These are phyloP conservation scores for Phytophthora melonis DNA, from an alignment of 352 stramenopile genomes.

Conservation along the genomic window DNA sequence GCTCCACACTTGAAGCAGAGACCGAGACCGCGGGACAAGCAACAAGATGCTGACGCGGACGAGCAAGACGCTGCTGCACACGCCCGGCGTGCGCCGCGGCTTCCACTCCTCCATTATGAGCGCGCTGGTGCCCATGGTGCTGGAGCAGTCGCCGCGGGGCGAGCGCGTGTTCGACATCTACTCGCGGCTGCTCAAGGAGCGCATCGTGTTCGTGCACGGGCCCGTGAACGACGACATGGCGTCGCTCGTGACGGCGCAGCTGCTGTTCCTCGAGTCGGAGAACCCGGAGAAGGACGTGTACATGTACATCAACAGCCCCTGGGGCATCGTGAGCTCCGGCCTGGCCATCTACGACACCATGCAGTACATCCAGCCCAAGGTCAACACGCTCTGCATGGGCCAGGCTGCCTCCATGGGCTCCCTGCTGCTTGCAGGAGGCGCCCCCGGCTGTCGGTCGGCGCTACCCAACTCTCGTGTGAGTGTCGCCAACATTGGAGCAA, in stretches of 20 bases:
- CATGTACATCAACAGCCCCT: conserved; percentile 99
- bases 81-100: conserved; percentile 39
- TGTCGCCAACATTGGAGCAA: not conserved
- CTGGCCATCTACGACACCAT: conserved; percentile 99
- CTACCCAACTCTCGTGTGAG: conserved; percentile 94
- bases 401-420: conserved; percentile 97
- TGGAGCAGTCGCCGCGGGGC: conserved; percentile 93
- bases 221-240: conserved; percentile 92
- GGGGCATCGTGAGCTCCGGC: conserved; percentile 96
- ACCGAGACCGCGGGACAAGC: not conserved
- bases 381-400: conserved; percentile 98
- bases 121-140: conserved; percentile 93
- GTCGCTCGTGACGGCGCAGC: conserved; percentile 83
- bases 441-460: conserved; percentile 90
- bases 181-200: conserved; percentile 97
- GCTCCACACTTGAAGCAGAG: conserved; percentile 41
- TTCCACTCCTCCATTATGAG: conserved; percentile 68
- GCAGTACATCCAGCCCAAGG: conserved; percentile 97
- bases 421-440: conserved; percentile 95
- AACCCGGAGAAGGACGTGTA: conserved; percentile 98
- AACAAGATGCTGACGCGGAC: conserved; percentile 25
- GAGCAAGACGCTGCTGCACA: conserved; percentile 23
- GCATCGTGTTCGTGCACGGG: conserved; percentile 97
- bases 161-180: conserved; percentile 99
- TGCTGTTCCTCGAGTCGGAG: conserved; percentile 97